Evolutionary conservation across 106 monocot genomes (phyloP).

Genomic region (Dioscorea alata): DNA sequence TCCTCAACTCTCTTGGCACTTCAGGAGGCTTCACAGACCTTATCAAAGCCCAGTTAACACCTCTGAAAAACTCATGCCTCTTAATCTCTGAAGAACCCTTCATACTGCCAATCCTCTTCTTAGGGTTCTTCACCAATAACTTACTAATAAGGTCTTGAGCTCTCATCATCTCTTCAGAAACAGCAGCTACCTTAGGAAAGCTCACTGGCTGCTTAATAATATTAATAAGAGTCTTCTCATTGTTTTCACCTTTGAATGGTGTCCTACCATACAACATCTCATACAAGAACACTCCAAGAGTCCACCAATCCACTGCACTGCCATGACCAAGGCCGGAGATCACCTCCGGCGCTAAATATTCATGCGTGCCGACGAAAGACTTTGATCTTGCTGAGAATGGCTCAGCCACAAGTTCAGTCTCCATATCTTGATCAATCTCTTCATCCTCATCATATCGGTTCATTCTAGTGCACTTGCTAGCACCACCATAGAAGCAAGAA

Average conservation of each 20-base stretch:
- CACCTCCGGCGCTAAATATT: slow-evolving; percentile 96
- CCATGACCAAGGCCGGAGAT: slow-evolving; percentile 82
- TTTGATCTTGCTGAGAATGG: slow-evolving; percentile 64
- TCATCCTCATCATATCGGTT: background rate
- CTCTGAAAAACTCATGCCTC: slow-evolving; percentile 76
- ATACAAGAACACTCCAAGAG: slow-evolving; percentile 84
- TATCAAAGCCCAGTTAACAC: slow-evolving; percentile 85
- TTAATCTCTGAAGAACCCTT: slow-evolving; percentile 83
- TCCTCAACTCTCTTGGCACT: slow-evolving; percentile 4
- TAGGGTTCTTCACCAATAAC: slow-evolving; percentile 80
- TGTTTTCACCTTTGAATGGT: slow-evolving; percentile 86
- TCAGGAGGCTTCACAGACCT: slow-evolving; percentile 68
- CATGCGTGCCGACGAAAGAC: slow-evolving; percentile 93
- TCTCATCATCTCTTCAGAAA: slow-evolving; percentile 30
- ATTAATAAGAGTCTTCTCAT: slow-evolving; percentile 78
- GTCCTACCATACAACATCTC: slow-evolving; percentile 81
- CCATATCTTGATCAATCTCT: slow-evolving; percentile 7
- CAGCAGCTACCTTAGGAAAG: slow-evolving; percentile 28
- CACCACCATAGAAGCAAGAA: slow-evolving; percentile 60
- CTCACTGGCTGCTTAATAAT: slow-evolving; percentile 67
- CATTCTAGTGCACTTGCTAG: slow-evolving; percentile 11
- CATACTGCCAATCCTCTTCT: slow-evolving; percentile 63
- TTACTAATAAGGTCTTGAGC: slow-evolving; percentile 67
- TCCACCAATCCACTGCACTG: slow-evolving; percentile 94
- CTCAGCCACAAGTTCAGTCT: slow-evolving; percentile 73